Base-by-base conservation (phyloP, 2,329 filamentous ascomycete species). In the Apiospora aurea region DNA sequence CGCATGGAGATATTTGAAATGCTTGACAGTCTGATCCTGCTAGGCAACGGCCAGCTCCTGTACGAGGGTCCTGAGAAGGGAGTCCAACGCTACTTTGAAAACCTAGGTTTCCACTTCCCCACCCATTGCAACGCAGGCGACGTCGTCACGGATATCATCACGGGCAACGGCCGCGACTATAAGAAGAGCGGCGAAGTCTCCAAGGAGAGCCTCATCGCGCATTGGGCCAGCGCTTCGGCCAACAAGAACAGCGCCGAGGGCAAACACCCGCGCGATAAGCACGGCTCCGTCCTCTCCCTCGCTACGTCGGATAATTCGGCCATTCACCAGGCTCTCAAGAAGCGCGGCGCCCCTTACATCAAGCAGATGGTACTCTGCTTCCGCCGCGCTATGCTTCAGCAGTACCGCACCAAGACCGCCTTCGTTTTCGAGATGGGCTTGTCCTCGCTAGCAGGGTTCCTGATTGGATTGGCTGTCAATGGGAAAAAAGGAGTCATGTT, bases 111-210 rank as follows among this genome's bases (percentile, higher is more conserved):
- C 77, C 75, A 78, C 0, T 88, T 91, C 72, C 85, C 85, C 0
- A 72, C 78, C 21, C 82, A 86, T 71, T 82, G 82, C 64, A 91
- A 91, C 74, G 85, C 84, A 7, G 89, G 87, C 11, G 89, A 91
- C 73, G 82, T 87, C 0, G 83, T 91, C 34, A 89, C 89, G n/a
- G 89, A 91, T 70, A 90, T 91, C 74, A 87, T 90, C 75, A 88
- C 87, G 0, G 88, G 88, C 3, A 87, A 89, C 73, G 88, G 88
- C 0, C 80, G 83, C 18, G 77, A 81, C 16, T 89, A 90, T 79
- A 87, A 88, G 74, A 75, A 73, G 4, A 77, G 76, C 0, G 85
- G 85, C 5, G 84, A 88, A 51, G 82, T 86, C 41, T 84, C 83
- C 46, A 85, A 86, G 43, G 81, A 86, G n/a, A 76, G 81, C 11